Conservation (phyloP, 73 alveolate genomes). For the Paramecium pentaurelia region DNA sequence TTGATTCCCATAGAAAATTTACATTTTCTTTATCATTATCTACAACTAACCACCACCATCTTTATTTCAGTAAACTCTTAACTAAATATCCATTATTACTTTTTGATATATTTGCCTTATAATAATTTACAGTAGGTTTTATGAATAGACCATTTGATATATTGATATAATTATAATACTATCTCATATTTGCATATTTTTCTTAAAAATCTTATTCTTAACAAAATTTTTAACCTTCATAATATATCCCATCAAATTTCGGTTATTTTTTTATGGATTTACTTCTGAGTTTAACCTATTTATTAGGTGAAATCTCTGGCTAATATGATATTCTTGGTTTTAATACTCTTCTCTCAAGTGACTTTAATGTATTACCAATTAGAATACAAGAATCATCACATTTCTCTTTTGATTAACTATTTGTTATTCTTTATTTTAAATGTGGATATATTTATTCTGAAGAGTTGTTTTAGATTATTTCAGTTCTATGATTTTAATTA, state of each 20-base stretch:
- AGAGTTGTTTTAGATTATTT: background rate
- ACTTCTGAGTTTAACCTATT: background rate
- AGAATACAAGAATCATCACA: background rate
- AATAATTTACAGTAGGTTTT: background rate
- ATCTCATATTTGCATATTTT: background rate
- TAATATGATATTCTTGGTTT: background rate
- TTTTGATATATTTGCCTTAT: conserved; percentile 73
- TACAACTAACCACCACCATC: conserved; percentile 85
- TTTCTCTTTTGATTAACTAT: background rate
- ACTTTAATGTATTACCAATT: background rate
- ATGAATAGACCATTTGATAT: background rate
- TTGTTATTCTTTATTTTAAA: background rate
- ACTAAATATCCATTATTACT: conserved; percentile 77
- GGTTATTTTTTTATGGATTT: background rate
- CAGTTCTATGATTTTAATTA: background rate
- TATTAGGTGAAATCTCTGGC: background rate
- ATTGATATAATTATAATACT: background rate
- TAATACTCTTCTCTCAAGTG: background rate
- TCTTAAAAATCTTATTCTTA: background rate
- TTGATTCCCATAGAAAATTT: conserved; percentile 68
- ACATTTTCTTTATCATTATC: background rate
- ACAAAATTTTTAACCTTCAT: background rate
- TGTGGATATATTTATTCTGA: background rate
- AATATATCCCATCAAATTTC: conserved; percentile 7
- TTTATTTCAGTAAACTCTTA: conserved; percentile 55